These are phyloP conservation scores for Gypsophila paniculata DNA, from an alignment of 179 eudicot genomes.

Conservation along the genomic window DNA sequence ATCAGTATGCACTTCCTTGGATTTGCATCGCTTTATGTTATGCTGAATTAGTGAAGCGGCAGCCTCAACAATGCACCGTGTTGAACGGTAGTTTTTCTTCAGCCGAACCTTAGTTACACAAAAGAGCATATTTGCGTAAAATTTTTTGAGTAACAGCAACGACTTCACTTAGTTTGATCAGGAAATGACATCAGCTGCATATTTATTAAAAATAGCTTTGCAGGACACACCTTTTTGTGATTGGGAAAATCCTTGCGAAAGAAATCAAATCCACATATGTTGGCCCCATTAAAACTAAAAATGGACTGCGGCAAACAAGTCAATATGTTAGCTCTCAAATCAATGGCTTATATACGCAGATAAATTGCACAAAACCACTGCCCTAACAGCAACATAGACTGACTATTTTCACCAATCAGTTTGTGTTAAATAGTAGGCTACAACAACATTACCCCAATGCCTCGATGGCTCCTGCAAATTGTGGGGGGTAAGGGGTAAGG, in stretches of 20 bases:
- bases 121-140: conserved; percentile 3
- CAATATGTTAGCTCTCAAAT: conserved; percentile 15
- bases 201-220: conserved; percentile 1
- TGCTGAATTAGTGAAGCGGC: conserved; percentile 72
- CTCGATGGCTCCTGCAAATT: too few relatives aligned
- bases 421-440: too few relatives aligned
- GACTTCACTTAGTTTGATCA: background rate
- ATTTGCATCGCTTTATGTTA: conserved; percentile 53
- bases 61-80: conserved; percentile 90
- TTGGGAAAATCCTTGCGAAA: conserved; percentile 75
- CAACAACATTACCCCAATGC: too few relatives aligned
- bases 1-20: conserved; percentile 63
- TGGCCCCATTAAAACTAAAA: conserved; percentile 92
- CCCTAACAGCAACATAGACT: background rate
- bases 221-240: conserved; percentile 67
- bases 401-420: background rate
- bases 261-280: conserved; percentile 79
- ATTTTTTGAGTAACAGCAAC: background rate
- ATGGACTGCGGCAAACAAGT: conserved; percentile 58
- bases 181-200: background rate
- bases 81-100: conserved; percentile 76
- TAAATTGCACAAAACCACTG: background rate
- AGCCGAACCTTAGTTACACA: conserved; percentile 54
- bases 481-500: too few relatives aligned
- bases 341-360: background rate